Base-by-base conservation (phyloP, 192 early-diverging fungal genomes). In the Jimgerdemannia flammicorona region DNA sequence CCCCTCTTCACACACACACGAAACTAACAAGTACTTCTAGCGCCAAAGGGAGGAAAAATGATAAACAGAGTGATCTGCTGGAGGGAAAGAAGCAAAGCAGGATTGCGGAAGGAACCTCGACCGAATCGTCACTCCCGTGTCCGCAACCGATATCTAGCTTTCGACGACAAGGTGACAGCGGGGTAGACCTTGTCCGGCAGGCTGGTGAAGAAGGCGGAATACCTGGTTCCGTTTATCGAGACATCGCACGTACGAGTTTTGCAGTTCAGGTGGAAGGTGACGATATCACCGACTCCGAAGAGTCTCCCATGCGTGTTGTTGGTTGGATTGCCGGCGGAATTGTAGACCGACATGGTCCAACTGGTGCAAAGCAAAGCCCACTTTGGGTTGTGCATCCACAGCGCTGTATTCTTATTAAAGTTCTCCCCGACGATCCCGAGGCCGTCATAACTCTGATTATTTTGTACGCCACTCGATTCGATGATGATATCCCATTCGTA, bases 241-340 rank as follows among this genome's bases (percentile, higher is more conserved):
- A 76, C 66, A 3, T n/a, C 40, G 4, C 70, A 73, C 39, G 71
- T 72, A 40, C 63, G 40, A 19, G n/a, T 10, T 6, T 54, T 39
- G 70, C 70, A 66, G 40, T 76, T 41, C 18, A 76, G 8, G 42
- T 76, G 71, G 43, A 76, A 40, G 3, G 75, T 72, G n/a, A 76
- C 42, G 7, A 14, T 42, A 40, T 49, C 63, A 44, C 70, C 70
- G 42, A 29, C 29, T 2, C 49, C 70, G 66, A 76, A 76, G 40
- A 40, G 44, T 19, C 9, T 72, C 42, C 59, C 44, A 66, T 72
- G 64, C 9, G 6, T 2, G 6, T 59, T 59, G 14, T 14, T 59
- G 14, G 29, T 29, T 29, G 29, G 29, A 29, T 29, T 29, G 29
- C 29, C 29, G 29, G 29, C 29, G 29, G 29, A 29, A 29, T 29